Evolutionary conservation across 441 rosid genomes (phyloP).

Genomic region (Jatropha multifida): DNA sequence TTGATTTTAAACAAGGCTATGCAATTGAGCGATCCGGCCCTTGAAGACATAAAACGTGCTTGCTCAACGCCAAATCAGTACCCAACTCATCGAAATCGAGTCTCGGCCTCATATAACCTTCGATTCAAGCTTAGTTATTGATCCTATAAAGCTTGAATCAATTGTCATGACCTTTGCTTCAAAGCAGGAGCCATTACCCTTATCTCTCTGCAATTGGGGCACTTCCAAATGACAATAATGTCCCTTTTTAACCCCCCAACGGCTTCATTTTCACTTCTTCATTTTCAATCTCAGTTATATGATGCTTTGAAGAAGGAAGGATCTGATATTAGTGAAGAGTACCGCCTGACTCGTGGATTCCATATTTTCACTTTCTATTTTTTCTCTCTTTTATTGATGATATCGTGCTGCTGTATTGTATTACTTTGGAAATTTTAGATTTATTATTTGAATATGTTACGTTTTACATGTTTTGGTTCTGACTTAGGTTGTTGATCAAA

Average conservation of each 20-base stretch:
- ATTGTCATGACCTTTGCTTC: conserved; percentile 54
- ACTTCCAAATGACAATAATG: conserved; percentile 61
- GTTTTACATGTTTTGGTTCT: conserved; percentile 16
- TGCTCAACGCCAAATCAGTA: conserved; percentile 93
- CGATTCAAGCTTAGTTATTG: conserved; percentile 60
- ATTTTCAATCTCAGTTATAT: conserved; percentile 65
- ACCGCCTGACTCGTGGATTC: conserved; percentile 72
- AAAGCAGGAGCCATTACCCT: conserved; percentile 63
- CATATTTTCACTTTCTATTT: conserved; percentile 27
- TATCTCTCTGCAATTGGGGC: conserved; percentile 67
- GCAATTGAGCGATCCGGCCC: conserved; percentile 66
- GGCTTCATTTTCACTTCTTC: conserved; percentile 70
- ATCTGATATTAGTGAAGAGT: conserved; percentile 69
- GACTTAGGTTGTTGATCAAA: conserved; percentile 25
- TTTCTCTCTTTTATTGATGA: no score
- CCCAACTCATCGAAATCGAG: conserved; percentile 81
- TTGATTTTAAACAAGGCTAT: conserved; percentile 26
- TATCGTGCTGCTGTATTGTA: background rate
- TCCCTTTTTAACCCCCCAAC: conserved; percentile 78
- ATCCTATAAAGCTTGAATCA: conserved; percentile 66
- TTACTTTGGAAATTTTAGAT: conserved; percentile 8
- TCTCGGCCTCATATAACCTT: conserved; percentile 92
- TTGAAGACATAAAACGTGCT: conserved; percentile 93
- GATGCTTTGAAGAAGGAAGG: conserved; percentile 83
- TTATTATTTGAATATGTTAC: conserved; percentile 15